Base-by-base conservation (phyloP, 2,329 filamentous ascomycete genomes). In the Penicillium sp. region DNA sequence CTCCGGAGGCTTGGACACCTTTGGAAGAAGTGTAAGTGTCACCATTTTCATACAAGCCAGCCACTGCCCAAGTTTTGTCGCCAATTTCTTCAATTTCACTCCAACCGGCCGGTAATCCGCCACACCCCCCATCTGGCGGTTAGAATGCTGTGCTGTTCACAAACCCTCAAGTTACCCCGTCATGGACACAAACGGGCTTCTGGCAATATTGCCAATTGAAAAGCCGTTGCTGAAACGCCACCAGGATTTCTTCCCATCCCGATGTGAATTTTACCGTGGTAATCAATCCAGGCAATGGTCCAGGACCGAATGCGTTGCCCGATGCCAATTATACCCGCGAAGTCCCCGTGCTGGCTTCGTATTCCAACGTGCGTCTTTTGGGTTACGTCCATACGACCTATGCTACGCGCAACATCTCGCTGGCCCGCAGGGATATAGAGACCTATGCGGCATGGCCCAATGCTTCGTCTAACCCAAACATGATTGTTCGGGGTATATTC, bases 301-400 rank as follows among this genome's bases (percentile, higher is more conserved):
- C 67, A 51, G 73, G 72, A 52, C 60, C 55, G 36, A 48, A 56
- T 31, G 44, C 60, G 30, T 45, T 70, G 40, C 68, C 68, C 14
- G 67, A 69, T 52, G 57, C 56, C 35, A 65, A 67, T 48, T 71
- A 70, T 49, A 64, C 60, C 17, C 55, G 60, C 25, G 68, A 66
- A 44, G 62, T 70, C 32, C 59, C 60, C 23, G 59, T 51, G 35
- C 59, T 72, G 31, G 61, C 63, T 37, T 51, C 56, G 13, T 59
- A 66, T 46, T 52, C 66, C 42, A 76, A 77, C 56, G 67, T 71
- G 35, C 62, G 66, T 22, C 65, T 72, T 32, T 55, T 77, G 37
- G 70, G 66, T 8, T 74, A 73, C 52, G 71, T 75, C 53, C 59
- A 71, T 30, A 70, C 68, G 38, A 72, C 68, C 25, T 77, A 74